phyloP scores from a whole-genome alignment of 768 basidiomycete genomes.

The Amanita polypyramis region DNA sequence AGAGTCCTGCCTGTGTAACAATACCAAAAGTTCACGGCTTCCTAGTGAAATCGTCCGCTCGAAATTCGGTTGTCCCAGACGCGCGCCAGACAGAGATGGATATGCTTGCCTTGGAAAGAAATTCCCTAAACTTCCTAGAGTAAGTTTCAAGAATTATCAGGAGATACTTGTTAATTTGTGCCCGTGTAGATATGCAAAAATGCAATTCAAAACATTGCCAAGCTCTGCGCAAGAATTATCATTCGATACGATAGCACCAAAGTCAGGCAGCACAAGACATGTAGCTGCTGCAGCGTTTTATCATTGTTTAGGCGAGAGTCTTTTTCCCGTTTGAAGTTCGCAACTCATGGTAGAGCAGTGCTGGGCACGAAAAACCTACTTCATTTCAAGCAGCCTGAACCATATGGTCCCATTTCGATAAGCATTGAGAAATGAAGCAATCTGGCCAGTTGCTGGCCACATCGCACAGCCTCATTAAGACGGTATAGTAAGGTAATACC shows the following conservation, averaged over 20 bases:
- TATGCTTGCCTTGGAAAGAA: constrained; percentile 54
- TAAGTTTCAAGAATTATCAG: constrained; percentile 4
- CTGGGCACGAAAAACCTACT: constrained; percentile 69
- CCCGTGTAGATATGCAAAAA: constrained; percentile 55
- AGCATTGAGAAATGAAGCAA: constrained; percentile 12
- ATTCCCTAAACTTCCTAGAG: constrained; percentile 75
- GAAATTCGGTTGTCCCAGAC: constrained; percentile 22
- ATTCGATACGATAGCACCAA: constrained; percentile 62
- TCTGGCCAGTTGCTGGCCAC: background rate
- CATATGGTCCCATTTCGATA: constrained; percentile 47
- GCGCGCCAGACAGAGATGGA: constrained; percentile 48
- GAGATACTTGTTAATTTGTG: constrained; percentile 10
- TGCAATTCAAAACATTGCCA: constrained; percentile 58
- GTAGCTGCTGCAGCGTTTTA: constrained; percentile 79
- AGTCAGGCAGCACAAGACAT: constrained; percentile 54
- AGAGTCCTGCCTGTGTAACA: constrained; percentile 10
- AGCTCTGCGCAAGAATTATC: constrained; percentile 32
- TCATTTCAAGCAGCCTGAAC: constrained; percentile 42
- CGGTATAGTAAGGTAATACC: constrained; percentile 17
- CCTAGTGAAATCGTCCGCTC: constrained; percentile 7
- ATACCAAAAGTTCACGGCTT: background rate
- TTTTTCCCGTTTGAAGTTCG: constrained; percentile 9
- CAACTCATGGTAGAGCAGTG: constrained; percentile 30
- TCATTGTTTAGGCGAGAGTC: constrained; percentile 61
- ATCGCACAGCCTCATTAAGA: constrained; percentile 15